A percentile compares a stretch with the other conserved stretches of the same genome.
phyloP scores from a whole-genome alignment of 2,329 filamentous ascomycete genomes.

The Aureobasidium mangrovei region DNA sequence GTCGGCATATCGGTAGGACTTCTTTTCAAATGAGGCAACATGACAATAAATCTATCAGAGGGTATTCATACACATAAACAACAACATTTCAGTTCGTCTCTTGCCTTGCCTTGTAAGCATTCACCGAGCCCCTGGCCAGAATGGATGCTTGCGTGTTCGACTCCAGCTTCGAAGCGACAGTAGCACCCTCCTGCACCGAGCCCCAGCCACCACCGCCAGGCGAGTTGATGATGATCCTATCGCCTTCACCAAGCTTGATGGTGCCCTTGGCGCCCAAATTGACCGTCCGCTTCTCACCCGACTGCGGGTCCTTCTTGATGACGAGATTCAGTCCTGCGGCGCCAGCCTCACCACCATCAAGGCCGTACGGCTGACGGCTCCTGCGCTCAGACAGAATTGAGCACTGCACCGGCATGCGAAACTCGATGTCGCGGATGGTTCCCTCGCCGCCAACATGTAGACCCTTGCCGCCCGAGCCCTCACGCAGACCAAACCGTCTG shows the following conservation, averaged over 20 bases:
- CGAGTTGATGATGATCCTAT: constrained; percentile 12
- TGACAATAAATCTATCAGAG: too few relatives aligned
- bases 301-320: constrained; percentile 38
- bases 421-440: constrained; percentile 66
- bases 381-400: constrained; percentile 66
- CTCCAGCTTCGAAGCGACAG: neutral
- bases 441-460: constrained; percentile 59
- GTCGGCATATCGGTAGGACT: too few relatives aligned
- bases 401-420: constrained; percentile 63
- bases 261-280: constrained; percentile 11
- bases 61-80: too few relatives aligned
- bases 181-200: neutral
- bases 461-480: constrained; percentile 53
- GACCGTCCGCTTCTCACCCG: constrained; percentile 3
- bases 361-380: constrained; percentile 65
- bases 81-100: constrained; percentile 5
- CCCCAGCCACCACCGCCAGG: constrained; percentile 13
- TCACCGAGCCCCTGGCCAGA: constrained; percentile 4
- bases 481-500: constrained; percentile 54
- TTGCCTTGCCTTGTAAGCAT: constrained; percentile 10
- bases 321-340: constrained; percentile 72
- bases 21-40: too few relatives aligned
- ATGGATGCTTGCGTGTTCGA: neutral
- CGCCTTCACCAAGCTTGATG: constrained; percentile 3
- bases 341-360: constrained; percentile 69